Conservation (phyloP, 1,139 yeast genomes). For the Hyphopichia khmerensis region DNA sequence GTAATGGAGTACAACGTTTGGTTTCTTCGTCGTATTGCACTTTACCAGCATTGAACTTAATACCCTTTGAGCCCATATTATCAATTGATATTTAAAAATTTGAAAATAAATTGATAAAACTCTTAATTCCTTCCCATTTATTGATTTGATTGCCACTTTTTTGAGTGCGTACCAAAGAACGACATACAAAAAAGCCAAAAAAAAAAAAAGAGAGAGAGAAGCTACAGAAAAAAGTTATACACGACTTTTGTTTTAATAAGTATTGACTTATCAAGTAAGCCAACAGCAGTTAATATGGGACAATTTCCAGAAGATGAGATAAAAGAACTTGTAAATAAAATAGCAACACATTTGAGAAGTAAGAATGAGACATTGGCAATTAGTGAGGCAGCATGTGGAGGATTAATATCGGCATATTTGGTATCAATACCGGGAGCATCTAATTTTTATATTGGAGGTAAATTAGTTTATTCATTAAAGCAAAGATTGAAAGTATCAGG, state of each 20-base stretch:
- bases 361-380: constrained; percentile 69
- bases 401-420: constrained; percentile 73
- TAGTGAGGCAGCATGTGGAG: constrained; percentile 90
- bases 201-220: background rate
- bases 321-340: constrained; percentile 47
- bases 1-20: constrained; percentile 70
- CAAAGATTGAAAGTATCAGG: constrained; percentile 76
- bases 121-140: too few species aligned
- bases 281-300: too few species aligned
- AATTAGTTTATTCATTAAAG: constrained; percentile 72
- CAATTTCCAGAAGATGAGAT: constrained; percentile 63
- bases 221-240: too few species aligned
- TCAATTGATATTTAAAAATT: too few species aligned
- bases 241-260: background rate
- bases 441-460: constrained; percentile 78
- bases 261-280: too few species aligned
- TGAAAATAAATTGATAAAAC: too few species aligned
- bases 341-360: constrained; percentile 53
- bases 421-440: constrained; percentile 87
- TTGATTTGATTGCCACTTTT: constrained; percentile 1
- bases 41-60: constrained; percentile 81
- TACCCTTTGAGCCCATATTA: constrained; percentile 16
- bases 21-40: constrained; percentile 73
- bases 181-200: background rate
- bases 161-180: background rate